Conservation (phyloP, 176 grass and related monocot genomes). For the Eragrostis nindensis region DNA sequence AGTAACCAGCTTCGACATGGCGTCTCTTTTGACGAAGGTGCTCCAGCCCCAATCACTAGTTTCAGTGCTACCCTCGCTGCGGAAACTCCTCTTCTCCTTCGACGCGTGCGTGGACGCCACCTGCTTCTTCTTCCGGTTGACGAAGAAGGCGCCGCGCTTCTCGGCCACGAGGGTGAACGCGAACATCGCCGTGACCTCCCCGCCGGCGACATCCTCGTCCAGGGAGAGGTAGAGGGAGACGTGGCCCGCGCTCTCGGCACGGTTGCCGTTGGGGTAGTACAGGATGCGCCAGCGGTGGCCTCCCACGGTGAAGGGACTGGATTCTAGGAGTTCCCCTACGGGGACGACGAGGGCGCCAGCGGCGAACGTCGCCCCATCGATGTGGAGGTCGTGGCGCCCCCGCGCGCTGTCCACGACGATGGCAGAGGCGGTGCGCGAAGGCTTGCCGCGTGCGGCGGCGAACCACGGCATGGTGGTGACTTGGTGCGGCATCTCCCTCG, state of each 20-base stretch:
- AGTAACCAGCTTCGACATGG: neutral
- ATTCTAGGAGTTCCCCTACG: neutral
- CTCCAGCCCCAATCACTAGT: neutral
- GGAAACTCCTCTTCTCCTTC: neutral
- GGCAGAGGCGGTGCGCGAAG: neutral
- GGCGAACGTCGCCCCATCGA: neutral
- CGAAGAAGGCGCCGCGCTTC: neutral
- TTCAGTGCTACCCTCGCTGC: too few species aligned
- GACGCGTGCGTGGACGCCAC: neutral
- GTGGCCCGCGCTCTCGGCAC: too few species aligned
- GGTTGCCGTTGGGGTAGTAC: slow-evolving; percentile 31
- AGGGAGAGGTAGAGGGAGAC: slow-evolving; percentile 26
- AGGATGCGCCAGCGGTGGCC: slow-evolving; percentile 12
- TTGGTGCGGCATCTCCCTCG: too few species aligned
- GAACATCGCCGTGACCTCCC: neutral
- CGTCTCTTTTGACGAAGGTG: neutral
- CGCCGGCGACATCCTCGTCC: neutral
- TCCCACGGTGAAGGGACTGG: slow-evolving; percentile 2
- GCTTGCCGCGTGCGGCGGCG: neutral
- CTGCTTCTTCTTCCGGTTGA: neutral
- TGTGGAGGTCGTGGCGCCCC: slow-evolving; percentile 9
- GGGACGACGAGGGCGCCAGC: too few species aligned
- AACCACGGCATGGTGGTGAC: too few species aligned
- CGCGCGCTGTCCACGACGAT: neutral
- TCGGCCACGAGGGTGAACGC: slow-evolving; percentile 1